A percentile compares a stretch with the other conserved stretches of the same genome.
phyloP scores from a whole-genome alignment of 768 basidiomycete genomes.

The Boletus patriciae region DNA sequence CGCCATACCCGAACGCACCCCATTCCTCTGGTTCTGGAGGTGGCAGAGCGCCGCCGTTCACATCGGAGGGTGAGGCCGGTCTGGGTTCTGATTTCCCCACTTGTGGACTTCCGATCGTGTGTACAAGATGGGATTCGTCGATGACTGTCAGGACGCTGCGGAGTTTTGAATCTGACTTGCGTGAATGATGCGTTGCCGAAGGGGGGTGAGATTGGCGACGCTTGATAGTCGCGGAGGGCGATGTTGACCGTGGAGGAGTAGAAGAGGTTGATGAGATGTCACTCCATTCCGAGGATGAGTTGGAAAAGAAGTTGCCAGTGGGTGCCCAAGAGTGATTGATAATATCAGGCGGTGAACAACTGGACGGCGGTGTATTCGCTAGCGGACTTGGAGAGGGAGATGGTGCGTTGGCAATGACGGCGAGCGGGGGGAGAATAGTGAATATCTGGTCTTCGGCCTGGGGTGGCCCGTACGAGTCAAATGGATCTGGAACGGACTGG shows the following conservation, averaged over 20 bases:
- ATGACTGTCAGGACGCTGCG: constrained; percentile 72
- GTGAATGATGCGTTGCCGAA: constrained; percentile 37
- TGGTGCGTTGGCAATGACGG: constrained; percentile 64
- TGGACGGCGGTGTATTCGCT: constrained; percentile 41
- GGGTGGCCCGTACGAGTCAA: constrained; percentile 87
- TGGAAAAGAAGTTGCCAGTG: constrained; percentile 46
- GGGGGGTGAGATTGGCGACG: constrained; percentile 57
- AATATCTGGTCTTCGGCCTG: constrained; percentile 91
- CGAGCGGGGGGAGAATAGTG: constrained; percentile 85
- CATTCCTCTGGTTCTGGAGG: constrained; percentile 38
- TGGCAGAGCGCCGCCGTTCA: constrained; percentile 27
- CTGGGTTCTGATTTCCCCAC: constrained; percentile 17
- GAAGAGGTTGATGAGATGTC: constrained; percentile 39
- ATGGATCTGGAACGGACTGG: constrained; percentile 87
- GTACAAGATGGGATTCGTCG: constrained; percentile 54
- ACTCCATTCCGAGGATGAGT: constrained; percentile 59
- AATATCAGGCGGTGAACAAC: constrained; percentile 37
- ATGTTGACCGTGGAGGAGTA: constrained; percentile 50
- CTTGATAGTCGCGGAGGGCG: constrained; percentile 43
- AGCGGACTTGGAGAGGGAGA: constrained; percentile 63
- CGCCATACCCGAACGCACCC: constrained; percentile 41
- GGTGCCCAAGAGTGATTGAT: constrained; percentile 52
- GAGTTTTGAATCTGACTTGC: constrained; percentile 66
- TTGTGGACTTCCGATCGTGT: constrained; percentile 29
- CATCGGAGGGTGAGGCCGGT: constrained; percentile 27